phyloP scores from a whole-genome alignment of 768 basidiomycete species.

The Fibroporia radiculosa region DNA sequence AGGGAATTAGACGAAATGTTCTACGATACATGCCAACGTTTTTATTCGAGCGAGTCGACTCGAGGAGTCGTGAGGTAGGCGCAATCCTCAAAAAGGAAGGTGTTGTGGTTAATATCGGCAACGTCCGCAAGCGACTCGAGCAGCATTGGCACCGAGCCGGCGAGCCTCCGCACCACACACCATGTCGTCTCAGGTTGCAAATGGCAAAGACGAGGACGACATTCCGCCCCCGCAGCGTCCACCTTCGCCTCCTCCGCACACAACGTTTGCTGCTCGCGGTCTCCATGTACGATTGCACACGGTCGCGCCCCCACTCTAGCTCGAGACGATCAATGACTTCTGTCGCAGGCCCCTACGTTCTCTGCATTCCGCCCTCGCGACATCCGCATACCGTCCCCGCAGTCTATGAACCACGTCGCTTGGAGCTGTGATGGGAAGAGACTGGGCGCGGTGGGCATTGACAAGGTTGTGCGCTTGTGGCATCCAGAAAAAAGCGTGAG shows the following conservation, averaged over 20 bases:
- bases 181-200: conserved; percentile 19
- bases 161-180: no score
- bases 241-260: conserved; percentile 66
- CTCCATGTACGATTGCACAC: conserved; percentile 52
- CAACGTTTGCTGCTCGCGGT: conserved; percentile 60
- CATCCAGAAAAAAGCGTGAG: conserved; percentile 66
- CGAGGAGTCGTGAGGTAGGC: no score
- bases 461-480: conserved; percentile 75
- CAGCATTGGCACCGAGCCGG: no score
- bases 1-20: no score
- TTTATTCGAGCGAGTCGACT: no score
- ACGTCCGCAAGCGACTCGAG: no score
- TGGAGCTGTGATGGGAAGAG: conserved; percentile 84
- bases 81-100: no score
- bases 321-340: conserved; percentile 7
- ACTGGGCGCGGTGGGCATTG: conserved; percentile 74
- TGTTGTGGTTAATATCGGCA: no score
- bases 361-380: conserved; percentile 76
- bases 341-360: conserved; percentile 61
- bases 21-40: no score
- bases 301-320: conserved; percentile 2
- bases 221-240: conserved; percentile 33
- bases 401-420: conserved; percentile 66
- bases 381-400: conserved; percentile 54
- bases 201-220: conserved; percentile 38